A percentile compares a stretch with the other conserved stretches of the same genome.
These are phyloP conservation scores for Alternaria novae-zelandiae DNA, from an alignment of 2,329 filamentous ascomycete species.

Conservation along the genomic window DNA sequence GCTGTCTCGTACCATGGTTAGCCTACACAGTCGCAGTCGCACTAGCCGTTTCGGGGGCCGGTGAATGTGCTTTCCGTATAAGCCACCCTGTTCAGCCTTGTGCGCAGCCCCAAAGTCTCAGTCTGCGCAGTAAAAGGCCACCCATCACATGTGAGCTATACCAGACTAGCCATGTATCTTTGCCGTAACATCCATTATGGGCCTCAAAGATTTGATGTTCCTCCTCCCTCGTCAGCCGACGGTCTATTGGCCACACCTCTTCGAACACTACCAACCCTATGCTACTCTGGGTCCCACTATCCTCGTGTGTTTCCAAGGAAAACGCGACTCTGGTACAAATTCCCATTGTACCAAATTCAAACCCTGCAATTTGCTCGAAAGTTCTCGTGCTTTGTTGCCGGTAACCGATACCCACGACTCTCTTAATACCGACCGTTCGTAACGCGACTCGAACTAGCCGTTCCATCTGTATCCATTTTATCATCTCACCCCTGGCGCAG, in stretches of 20 bases:
- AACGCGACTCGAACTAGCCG: background rate
- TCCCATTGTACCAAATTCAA: background rate
- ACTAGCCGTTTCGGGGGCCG: slow-evolving; percentile 12
- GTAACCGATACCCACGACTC: background rate
- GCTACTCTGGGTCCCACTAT: background rate
- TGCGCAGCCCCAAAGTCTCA: background rate
- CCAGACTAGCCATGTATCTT: background rate
- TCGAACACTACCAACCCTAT: background rate
- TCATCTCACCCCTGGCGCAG: background rate
- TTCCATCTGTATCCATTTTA: background rate
- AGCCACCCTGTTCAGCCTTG: slow-evolving; percentile 15
- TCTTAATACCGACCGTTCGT: background rate
- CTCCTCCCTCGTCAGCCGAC: background rate
- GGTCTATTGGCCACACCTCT: background rate
- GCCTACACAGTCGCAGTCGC: background rate
- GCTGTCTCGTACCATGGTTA: slow-evolving; percentile 6
- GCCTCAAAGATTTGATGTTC: background rate
- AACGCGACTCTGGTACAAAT: background rate
- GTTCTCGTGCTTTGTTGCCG: background rate
- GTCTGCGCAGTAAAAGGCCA: background rate
- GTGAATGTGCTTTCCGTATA: slow-evolving; percentile 7
- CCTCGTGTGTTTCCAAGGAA: background rate
- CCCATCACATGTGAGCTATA: background rate
- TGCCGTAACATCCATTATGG: background rate
- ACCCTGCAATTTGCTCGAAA: background rate